Base-by-base conservation (phyloP, 192 early-diverging fungal genomes). In the Pecoramyces ruminantium region DNA sequence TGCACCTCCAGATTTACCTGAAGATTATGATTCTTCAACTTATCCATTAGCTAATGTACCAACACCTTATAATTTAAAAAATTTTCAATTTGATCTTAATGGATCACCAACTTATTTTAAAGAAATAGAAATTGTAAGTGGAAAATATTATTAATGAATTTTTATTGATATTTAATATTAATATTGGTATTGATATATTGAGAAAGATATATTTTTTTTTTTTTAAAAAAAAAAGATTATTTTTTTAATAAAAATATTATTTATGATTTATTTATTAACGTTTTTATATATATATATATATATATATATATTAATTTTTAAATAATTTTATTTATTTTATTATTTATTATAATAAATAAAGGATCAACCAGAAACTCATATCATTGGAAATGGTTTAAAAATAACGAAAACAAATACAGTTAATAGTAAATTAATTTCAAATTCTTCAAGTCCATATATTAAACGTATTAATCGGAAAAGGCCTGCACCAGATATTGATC, bases 21-120 rank as follows among this genome's bases (percentile, higher is more conserved):
- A 86, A 29, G 51, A 86, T 38, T 83, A 93, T 28, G 88, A 92
- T 79, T 87, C 88, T 8, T 88, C 89, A 21, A 83, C 88, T 78
- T 96, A 91, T 82, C 94, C 93, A 39, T 85, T 96, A 40, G 92
- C 94, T 6, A 86, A 89, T 30, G 88, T 89, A 29, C 89, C 91
- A 5, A 94, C 93, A 12, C 95, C 95, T 16, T 91, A 92, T 12
- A 89, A 92, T 9, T 85, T 96, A 78, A 93, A 94, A 86, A 87
- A 89, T 79, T 94, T 96, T 86, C 92, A 90, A 34, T 92, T 95
- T 82, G 93, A 96, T 79, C 82, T 93, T 39, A 90, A 92, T 84
- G 94, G 93, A 18, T 87, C 93, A 78, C 90, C 90, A 28, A 89
- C 92, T 39, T 90, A 87, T 84, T 92, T 95, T 80, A 80, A 87